Base-by-base conservation (phyloP, 2,329 filamentous ascomycete species). In the Aspergillus neotritici region DNA sequence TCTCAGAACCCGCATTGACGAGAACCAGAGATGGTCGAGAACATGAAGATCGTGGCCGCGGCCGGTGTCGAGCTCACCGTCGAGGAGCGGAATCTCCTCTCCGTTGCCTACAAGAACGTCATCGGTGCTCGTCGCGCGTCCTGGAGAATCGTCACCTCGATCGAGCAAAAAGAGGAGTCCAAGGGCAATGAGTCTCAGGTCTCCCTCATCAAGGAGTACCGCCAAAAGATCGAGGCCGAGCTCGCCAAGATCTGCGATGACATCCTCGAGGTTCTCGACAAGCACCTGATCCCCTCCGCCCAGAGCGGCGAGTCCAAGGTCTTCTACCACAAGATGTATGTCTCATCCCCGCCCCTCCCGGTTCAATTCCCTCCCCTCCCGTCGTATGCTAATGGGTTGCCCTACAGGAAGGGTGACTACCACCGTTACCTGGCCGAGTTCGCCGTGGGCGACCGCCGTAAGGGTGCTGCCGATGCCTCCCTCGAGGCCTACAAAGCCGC, bases 281-380 rank as follows among this genome's bases (percentile, higher is more conserved):
- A 91, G 75, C 86, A 91, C 77, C 79, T 97, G 65, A 96, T 97
- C 64, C 87, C 88, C 61, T 93, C 87, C 62, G 91, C 91, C 60
- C 85, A 93, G 79, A 88, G 83, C 64, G 91, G 90, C 73, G 91
- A 97, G 79, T 95, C 89, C 64, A 96, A 96, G 83, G 91, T 97
- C 62, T 97, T 97, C 78, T 96, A 96, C 78, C 90, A 97, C 86
- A 97, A 97, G 85, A 97, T 97, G 89, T 94, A 72, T 58, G 80
- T 52, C 25, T 13, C 25, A 34, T 46, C 40, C 38, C 21, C 13
- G 3, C 11, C 21, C 16, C 25, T 31, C 31, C 33, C 37, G n/a
- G n/a, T n/a, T n/a, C n/a, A n/a, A n/a, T n/a, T n/a, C 21, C 34
- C 33, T 40, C 17, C 12, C 39, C 28, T 44, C 31, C 16, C 29